Evolutionary conservation across 352 stramenopile species (phyloP).

Genomic region (Peronospora destructor): DNA sequence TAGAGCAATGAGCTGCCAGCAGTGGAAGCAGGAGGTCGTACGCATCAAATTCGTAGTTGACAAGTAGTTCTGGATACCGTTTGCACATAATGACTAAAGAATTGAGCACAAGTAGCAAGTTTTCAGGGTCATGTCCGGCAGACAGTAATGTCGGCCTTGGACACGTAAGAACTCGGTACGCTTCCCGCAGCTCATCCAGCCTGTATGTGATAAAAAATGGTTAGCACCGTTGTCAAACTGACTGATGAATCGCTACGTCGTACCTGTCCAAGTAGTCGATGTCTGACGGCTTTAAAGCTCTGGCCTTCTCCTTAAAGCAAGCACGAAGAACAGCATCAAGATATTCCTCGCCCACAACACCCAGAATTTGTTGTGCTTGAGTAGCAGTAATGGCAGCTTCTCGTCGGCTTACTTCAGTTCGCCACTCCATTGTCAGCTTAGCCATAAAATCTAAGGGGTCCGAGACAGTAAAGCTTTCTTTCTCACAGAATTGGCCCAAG

Average conservation of each 20-base stretch:
- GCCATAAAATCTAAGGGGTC: slow-evolving; percentile 86
- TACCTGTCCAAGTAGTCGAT: slow-evolving; percentile 45
- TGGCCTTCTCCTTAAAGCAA: slow-evolving; percentile 50
- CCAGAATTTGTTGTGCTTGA: slow-evolving; percentile 42
- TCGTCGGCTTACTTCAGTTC: slow-evolving; percentile 48
- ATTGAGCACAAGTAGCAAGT: slow-evolving; percentile 58
- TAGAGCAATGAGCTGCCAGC: slow-evolving; percentile 53
- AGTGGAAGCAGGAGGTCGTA: slow-evolving; percentile 60
- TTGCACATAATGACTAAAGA: slow-evolving; percentile 63
- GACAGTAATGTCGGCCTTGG: slow-evolving; percentile 61
- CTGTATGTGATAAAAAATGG: slow-evolving; percentile 13
- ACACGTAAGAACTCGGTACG: slow-evolving; percentile 60
- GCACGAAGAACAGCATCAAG: slow-evolving; percentile 32
- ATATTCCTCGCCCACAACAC: slow-evolving; percentile 15
- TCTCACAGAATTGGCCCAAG: slow-evolving; percentile 87
- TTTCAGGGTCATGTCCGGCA: slow-evolving; percentile 60
- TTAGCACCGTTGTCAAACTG: not conserved
- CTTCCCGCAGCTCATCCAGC: slow-evolving; percentile 44
- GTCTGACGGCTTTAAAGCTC: slow-evolving; percentile 28
- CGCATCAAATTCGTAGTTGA: slow-evolving; percentile 54
- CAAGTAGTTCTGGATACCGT: slow-evolving; percentile 46
- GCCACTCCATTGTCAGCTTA: slow-evolving; percentile 73
- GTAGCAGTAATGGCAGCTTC: slow-evolving; percentile 23
- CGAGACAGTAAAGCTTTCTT: slow-evolving; percentile 70
- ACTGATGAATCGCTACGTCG: not conserved